Conservation (phyloP, 176 grass and related monocot species). For the Oryza rufipogon region DNA sequence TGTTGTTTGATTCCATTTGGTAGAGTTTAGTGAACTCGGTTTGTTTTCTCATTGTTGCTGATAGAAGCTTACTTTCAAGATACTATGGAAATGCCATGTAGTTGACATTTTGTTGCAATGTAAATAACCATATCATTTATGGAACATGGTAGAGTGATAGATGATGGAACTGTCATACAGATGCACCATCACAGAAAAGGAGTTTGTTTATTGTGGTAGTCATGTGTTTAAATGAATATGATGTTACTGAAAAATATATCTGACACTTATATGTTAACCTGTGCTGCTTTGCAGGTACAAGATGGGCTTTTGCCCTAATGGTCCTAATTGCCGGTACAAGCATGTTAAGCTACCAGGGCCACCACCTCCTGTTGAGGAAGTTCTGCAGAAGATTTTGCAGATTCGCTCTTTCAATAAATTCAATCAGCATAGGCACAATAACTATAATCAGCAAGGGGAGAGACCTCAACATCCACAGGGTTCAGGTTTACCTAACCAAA, state of each 20-base stretch:
- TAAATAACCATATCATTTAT: neutral
- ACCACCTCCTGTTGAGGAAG: constrained; percentile 78
- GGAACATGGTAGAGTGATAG: neutral
- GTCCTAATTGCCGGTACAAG: constrained; percentile 82
- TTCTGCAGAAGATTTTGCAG: constrained; percentile 80
- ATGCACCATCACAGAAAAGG: neutral
- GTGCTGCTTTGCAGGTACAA: constrained; percentile 71
- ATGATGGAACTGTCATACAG: neutral
- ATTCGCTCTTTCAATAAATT: constrained; percentile 56
- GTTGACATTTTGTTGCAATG: constrained; percentile 11
- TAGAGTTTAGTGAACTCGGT: neutral
- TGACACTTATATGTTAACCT: neutral
- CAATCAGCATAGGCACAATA: constrained; percentile 69
- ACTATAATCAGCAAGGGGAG: constrained; percentile 70
- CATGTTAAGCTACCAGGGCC: constrained; percentile 67
- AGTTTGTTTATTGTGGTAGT: neutral
- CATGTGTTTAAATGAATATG: neutral
- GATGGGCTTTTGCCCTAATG: constrained; percentile 98
- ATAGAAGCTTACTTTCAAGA: constrained; percentile 20
- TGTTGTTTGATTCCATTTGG: constrained; percentile 6
- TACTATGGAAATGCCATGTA: constrained; percentile 21
- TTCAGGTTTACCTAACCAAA: constrained; percentile 65
- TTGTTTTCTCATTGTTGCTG: neutral
- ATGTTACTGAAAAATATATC: neutral
- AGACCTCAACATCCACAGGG: constrained; percentile 59